Conservation (phyloP, 2,329 filamentous ascomycete species). For the Aspergillus sp. region DNA sequence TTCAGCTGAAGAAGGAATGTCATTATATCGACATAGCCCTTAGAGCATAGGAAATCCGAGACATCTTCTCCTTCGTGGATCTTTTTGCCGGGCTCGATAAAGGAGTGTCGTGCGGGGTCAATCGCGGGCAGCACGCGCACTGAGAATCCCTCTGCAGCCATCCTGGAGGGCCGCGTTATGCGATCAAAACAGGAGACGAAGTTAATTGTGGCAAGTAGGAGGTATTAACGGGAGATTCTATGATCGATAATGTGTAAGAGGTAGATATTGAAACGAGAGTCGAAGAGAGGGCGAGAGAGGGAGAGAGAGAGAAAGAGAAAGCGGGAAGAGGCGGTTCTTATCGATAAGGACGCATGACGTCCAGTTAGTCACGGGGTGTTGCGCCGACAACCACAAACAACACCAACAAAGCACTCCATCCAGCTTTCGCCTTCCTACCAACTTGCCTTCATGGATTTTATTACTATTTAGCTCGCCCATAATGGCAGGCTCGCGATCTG, state of each 20-base stretch:
- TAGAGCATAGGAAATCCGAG: slow-evolving; percentile 71
- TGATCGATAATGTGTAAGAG: background rate
- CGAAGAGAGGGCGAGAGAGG: background rate
- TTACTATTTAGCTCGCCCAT: background rate
- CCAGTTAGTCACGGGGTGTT: slow-evolving; percentile 4
- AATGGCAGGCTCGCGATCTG: slow-evolving; percentile 6
- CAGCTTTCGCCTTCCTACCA: background rate
- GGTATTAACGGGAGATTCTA: background rate
- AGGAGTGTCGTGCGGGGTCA: slow-evolving; percentile 55
- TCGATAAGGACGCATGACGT: slow-evolving; percentile 5
- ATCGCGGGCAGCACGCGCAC: slow-evolving; percentile 46
- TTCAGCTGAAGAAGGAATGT: slow-evolving; percentile 89
- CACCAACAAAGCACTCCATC: background rate
- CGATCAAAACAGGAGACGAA: background rate
- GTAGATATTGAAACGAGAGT: background rate
- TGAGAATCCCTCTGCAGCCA: slow-evolving; percentile 21
- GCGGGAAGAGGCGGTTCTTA: background rate
- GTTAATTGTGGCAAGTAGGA: background rate
- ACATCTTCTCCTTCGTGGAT: slow-evolving; percentile 88
- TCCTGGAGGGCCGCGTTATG: slow-evolving; percentile 8
- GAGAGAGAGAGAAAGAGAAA: background rate
- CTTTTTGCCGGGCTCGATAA: slow-evolving; percentile 69
- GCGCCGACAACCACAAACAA: background rate
- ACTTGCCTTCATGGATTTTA: background rate
- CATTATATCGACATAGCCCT: slow-evolving; percentile 84